Evolutionary conservation across 106 monocot species (phyloP).

Genomic region (Dendrobium huoshanense): DNA sequence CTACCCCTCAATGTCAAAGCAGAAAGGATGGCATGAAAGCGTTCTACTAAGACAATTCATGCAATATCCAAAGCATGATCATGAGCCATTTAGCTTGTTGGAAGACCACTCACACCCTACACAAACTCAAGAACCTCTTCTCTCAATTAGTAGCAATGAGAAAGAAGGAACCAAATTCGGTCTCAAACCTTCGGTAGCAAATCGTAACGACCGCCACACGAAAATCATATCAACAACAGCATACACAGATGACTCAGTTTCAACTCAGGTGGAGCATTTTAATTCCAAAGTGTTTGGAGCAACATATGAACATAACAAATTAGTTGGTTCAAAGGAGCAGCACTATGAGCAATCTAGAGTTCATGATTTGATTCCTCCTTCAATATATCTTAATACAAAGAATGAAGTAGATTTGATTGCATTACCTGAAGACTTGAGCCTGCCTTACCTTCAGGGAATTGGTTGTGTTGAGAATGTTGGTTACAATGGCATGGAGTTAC

Average conservation of each 20-base stretch:
- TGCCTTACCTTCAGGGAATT: slow-evolving; percentile 39
- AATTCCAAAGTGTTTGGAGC: slow-evolving; percentile 21
- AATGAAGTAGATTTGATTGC: slow-evolving; percentile 27
- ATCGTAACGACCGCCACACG: slow-evolving; percentile 13
- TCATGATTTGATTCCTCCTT: slow-evolving; percentile 11
- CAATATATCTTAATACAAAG: slow-evolving; percentile 13
- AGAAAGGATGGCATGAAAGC: slow-evolving; percentile 15
- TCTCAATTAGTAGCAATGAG: slow-evolving; percentile 20
- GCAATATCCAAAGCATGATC: slow-evolving; percentile 44
- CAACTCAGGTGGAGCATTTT: slow-evolving; percentile 33
- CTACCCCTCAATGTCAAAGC: slow-evolving; percentile 24
- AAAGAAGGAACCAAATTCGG: slow-evolving; percentile 14
- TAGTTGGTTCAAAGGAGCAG: too few relatives aligned
- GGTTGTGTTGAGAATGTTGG: slow-evolving; percentile 54
- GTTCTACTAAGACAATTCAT: slow-evolving; percentile 39
- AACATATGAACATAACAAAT: slow-evolving; percentile 2
- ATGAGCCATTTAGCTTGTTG: slow-evolving; percentile 27
- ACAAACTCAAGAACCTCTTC: slow-evolving; percentile 14
- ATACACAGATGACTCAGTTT: slow-evolving; percentile 4
- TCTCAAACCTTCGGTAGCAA: slow-evolving; percentile 23
- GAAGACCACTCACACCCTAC: slow-evolving; percentile 29
- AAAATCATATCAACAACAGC: slow-evolving; percentile 1
- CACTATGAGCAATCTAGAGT: too few relatives aligned
- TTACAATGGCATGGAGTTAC: slow-evolving; percentile 36
- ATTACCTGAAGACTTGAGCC: slow-evolving; percentile 39